These are phyloP conservation scores for Conringia planisiliqua DNA, from an alignment of 345 rosid genomes.

Conservation along the genomic window DNA sequence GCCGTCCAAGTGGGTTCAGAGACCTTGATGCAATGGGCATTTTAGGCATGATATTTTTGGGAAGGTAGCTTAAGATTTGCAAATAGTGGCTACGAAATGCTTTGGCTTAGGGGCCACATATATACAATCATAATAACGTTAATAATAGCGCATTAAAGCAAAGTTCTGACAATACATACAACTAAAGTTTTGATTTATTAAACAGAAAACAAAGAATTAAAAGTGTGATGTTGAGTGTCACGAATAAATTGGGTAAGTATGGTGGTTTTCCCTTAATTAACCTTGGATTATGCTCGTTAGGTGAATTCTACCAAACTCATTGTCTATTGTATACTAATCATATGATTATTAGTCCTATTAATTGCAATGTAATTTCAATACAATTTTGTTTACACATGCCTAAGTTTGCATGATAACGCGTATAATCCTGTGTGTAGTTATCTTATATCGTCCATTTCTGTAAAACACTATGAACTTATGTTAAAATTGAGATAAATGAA, in stretches of 20 bases:
- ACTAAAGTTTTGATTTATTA: slow-evolving; percentile 29
- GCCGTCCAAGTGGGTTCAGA: slow-evolving; percentile 34
- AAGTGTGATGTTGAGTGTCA: slow-evolving; percentile 33
- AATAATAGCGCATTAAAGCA: slow-evolving; percentile 22
- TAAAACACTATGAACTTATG: background rate
- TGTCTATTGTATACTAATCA: slow-evolving; percentile 24
- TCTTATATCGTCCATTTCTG: background rate
- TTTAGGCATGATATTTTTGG: slow-evolving; percentile 14
- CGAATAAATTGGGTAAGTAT: slow-evolving; percentile 19
- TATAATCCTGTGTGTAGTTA: background rate
- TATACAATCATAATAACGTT: slow-evolving; percentile 23
- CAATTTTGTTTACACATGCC: background rate
- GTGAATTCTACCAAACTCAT: slow-evolving; percentile 23
- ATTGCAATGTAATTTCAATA: background rate
- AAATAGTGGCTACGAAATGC: slow-evolving; percentile 28
- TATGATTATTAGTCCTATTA: background rate
- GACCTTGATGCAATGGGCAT: slow-evolving; percentile 23
- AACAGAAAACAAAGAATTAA: slow-evolving; percentile 13
- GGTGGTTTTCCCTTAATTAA: slow-evolving; percentile 22
- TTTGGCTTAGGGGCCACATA: slow-evolving; percentile 26
- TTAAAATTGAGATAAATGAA: background rate
- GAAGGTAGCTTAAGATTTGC: slow-evolving; percentile 29
- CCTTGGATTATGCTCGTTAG: slow-evolving; percentile 24
- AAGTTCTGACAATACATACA: slow-evolving; percentile 32
- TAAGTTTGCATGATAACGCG: background rate